Evolutionary conservation across 805 yeast genomes (phyloP), one percentile per base, ranked within the genome.

Genomic region (Metschnikowia dekortorum): DNA sequence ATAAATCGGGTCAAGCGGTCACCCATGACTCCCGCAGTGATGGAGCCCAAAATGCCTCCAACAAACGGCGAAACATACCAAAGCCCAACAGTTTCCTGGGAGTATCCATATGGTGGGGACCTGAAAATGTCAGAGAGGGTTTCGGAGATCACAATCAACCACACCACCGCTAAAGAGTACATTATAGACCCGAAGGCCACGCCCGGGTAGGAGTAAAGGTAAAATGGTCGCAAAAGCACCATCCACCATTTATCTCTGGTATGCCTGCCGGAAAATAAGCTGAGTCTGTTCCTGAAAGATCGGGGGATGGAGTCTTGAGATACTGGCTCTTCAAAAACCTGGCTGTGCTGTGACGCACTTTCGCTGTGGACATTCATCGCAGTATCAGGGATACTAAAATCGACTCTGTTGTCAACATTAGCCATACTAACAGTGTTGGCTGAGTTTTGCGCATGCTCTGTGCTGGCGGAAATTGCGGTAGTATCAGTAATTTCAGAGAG

Each of bases 131-230:
- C 69, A 2, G 82, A 70, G 34, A 82, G 73, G 0, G 81, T 71
- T 57, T 82, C 85, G 1, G 84, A 79, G 42, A 82, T 76, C 31
- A 81, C 78, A 60, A 82, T 81, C 42, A 82, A 73, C 85, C 85
- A 82, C 16, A 82, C 83, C 18, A 82, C 83, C 13, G 84, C 80
- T 47, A 82, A 67, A 0, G 82, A 68, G 59, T 82, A 82, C 2
- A 79, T 61, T 8, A 82, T 58, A 1, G 84, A 67, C 0, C 83
- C 77, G 58, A 72, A 82, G 4, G 79, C 58, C 14, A 82, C 67
- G 1, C 79, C 66, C 0, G 85, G 85, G 60, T 81, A 82, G 29
- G 67, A 58, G 49, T 65, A 70, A 5, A 82, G 69, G 28, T 75
- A 71, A 51, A 82, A 73, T 2, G 87, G 87, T 39, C 87, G 67